Base-by-base conservation (phyloP, 2,329 filamentous ascomycete genomes). In the Microsporum audouinii region DNA sequence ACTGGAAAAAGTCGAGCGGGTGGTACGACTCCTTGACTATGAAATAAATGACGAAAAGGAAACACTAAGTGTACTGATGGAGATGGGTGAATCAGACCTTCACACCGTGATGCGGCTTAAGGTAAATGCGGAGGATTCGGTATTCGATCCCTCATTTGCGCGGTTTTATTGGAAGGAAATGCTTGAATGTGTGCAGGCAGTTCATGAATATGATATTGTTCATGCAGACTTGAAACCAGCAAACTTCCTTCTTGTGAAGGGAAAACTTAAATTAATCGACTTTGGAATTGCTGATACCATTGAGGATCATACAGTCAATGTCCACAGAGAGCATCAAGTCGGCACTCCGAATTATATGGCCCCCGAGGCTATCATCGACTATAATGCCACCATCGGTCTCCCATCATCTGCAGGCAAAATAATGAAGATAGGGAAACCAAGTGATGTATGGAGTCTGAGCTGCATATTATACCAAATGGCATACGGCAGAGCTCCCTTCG, bases 121-220 rank as follows among this genome's bases (percentile, higher is more conserved):
- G 7, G 78, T 89, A 68, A 89, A 86, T 68, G 82, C 80, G 0
- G 87, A 91, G 63, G 84, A 88, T 60, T 84, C 88, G 43, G 83
- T 81, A 63, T 87, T 99, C 63, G 94, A 99, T 71, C 82, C 89
- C 1, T 88, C 88, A 59, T 96, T 97, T 72, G 90, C 94, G 10
- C 88, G 94, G n/a, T 95, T 89, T 75, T 96, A 96, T 79, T 99
- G 94, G 94, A 94, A 95, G 73, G 94, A 99, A 76, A 99, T 99
- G 94, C 85, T 99, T 17, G 91, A 96, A 73, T 97, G 94, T 71
- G 84, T 99, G 4, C 84, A 89, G 66, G 84, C 92, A 0, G 91
- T 99, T 0, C 94, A 99, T 71, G 83, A 88, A 10, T 82, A 87
- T 71, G 91, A 96, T 70, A 91, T 99, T 65, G 94, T 99, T 2